phyloP scores from a whole-genome alignment of 2,329 filamentous ascomycete genomes.

The Colletotrichum destructivum region DNA sequence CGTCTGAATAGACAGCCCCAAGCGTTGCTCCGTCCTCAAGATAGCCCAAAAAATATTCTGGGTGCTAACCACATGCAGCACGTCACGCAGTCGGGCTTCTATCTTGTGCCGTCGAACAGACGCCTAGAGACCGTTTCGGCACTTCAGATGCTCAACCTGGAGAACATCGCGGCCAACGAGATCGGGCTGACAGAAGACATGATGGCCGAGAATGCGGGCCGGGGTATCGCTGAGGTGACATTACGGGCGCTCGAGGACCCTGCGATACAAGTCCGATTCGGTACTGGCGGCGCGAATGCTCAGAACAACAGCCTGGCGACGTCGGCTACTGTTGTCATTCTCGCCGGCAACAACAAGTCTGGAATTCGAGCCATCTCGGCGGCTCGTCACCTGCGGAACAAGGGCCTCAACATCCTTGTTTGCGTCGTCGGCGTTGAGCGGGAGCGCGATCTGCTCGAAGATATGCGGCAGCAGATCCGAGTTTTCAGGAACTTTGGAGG shows the following conservation, averaged over 20 bases:
- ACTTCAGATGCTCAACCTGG: conserved; percentile 91
- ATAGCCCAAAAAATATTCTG: conserved; percentile 26
- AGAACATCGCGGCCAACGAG: conserved; percentile 91
- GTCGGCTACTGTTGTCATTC: conserved; percentile 72
- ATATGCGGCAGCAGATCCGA: conserved; percentile 84
- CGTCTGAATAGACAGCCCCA: conserved; percentile 47
- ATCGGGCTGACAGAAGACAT: conserved; percentile 90
- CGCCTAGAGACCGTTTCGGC: conserved; percentile 77
- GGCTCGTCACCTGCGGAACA: conserved; percentile 88
- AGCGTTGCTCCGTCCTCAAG: conserved; percentile 35
- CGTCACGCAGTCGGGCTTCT: conserved; percentile 62
- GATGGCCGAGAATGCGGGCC: conserved; percentile 91
- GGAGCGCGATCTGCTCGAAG: conserved; percentile 84
- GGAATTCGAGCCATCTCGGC: conserved; percentile 89
- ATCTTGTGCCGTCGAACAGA: conserved; percentile 68
- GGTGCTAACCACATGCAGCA: conserved; percentile 50
- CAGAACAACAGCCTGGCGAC: conserved; percentile 46
- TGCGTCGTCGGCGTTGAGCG: conserved; percentile 89
- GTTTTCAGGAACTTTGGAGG: conserved; percentile 89
- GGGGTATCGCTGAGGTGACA: conserved; percentile 89
- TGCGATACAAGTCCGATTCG: conserved; percentile 69
- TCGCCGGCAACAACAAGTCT: conserved; percentile 96
- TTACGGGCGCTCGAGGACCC: conserved; percentile 77
- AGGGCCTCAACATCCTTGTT: conserved; percentile 84
- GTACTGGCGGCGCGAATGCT: conserved; percentile 53